Conservation (phyloP, 2,329 filamentous ascomycete species). For the Clarireedia homoeocarpa region DNA sequence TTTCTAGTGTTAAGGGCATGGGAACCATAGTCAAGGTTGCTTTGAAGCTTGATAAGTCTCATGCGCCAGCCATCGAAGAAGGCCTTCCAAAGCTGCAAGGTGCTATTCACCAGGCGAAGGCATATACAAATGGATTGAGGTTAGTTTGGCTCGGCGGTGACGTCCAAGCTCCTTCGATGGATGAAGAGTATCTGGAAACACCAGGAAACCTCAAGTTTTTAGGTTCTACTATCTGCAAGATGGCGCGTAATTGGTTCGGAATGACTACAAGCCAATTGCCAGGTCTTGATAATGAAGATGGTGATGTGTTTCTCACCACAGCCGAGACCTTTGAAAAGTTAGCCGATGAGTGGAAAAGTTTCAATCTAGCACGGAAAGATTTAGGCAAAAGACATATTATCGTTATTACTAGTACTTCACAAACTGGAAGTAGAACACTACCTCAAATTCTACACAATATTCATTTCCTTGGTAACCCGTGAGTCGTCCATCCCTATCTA, state of each 20-base stretch:
- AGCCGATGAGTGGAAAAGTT: background rate
- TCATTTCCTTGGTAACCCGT: constrained; percentile 6
- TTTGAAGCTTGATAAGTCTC: constrained; percentile 6
- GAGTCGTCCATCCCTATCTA: background rate
- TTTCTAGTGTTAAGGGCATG: constrained; percentile 43
- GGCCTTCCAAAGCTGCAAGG: constrained; percentile 20
- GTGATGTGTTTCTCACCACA: constrained; percentile 4
- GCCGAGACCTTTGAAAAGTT: background rate
- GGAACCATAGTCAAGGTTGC: constrained; percentile 43
- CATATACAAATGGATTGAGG: background rate
- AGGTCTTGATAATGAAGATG: background rate
- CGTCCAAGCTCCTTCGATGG: background rate
- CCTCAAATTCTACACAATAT: background rate
- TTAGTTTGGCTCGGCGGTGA: constrained; percentile 16
- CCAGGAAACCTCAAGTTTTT: background rate
- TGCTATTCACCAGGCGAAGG: background rate
- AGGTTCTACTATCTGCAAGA: constrained; percentile 8
- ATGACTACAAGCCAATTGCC: constrained; percentile 2
- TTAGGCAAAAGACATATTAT: background rate
- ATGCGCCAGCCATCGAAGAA: constrained; percentile 28
- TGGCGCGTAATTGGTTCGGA: constrained; percentile 6
- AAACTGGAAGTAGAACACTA: background rate
- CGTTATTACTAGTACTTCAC: background rate
- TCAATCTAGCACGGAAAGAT: background rate
- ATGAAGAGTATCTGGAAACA: background rate